Conservation (phyloP, 768 basidiomycete genomes). For the Pulveroboletus sp. region DNA sequence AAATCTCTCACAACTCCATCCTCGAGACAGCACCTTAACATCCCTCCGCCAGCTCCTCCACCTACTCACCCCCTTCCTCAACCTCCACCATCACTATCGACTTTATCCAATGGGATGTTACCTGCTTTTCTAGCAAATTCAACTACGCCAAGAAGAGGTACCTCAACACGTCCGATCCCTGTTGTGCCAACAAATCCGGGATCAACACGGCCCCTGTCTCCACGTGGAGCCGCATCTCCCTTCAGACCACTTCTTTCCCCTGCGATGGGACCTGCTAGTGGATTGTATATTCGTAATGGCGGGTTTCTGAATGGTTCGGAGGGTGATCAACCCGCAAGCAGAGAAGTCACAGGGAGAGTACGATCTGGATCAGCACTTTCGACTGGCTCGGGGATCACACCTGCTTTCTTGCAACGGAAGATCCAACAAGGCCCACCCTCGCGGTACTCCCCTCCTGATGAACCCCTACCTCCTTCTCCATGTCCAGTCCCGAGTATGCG, state of each 20-base stretch:
- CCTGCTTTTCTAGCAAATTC: conserved; percentile 1
- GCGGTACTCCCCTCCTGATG: conserved; percentile 26
- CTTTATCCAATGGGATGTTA: not conserved
- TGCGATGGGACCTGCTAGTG: not conserved
- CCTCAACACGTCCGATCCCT: conserved; percentile 16
- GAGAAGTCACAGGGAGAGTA: conserved; percentile 11
- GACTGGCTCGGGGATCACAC: conserved; percentile 9
- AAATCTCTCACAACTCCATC: conserved; percentile 10
- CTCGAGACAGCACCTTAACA: conserved; percentile 26
- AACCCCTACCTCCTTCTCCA: conserved; percentile 27
- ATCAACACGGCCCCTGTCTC: conserved; percentile 13
- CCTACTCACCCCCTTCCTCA: conserved; percentile 30
- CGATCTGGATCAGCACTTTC: conserved; percentile 8
- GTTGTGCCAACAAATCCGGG: conserved; percentile 5
- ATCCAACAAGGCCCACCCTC: conserved; percentile 24
- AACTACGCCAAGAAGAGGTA: conserved; percentile 3
- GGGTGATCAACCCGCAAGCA: conserved; percentile 6
- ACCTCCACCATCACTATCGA: conserved; percentile 18
- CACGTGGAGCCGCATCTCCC: conserved; percentile 17
- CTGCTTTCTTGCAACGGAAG: conserved; percentile 29
- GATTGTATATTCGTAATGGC: not conserved
- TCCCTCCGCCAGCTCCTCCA: conserved; percentile 30
- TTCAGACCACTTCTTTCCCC: conserved; percentile 21
- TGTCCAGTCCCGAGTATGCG: not conserved
- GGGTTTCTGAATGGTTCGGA: conserved; percentile 3